Conservation (phyloP, 352 stramenopile genomes). For the Pythium monospermum region DNA sequence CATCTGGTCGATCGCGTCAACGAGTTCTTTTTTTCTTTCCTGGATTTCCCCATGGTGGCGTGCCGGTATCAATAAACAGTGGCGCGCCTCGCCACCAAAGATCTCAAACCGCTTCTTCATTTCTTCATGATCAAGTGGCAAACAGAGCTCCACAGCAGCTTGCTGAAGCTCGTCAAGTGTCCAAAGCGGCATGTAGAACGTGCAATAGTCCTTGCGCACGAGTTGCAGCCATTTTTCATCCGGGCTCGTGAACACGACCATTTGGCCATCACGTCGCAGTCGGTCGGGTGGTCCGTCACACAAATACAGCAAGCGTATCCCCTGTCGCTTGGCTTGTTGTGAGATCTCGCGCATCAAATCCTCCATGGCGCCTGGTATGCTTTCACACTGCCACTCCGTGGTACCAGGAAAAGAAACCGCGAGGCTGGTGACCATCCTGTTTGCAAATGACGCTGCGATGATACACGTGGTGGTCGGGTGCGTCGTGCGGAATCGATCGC, state of each 20-base stretch:
- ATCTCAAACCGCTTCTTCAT: neutral
- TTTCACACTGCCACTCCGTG: too few relatives aligned
- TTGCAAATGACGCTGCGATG: neutral
- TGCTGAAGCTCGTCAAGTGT: constrained; percentile 1
- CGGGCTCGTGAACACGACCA: constrained; percentile 3
- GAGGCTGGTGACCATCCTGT: neutral
- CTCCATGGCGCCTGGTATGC: neutral
- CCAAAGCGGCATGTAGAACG: constrained; percentile 3
- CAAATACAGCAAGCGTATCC: constrained; percentile 1
- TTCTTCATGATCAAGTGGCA: neutral
- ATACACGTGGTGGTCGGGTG: neutral
- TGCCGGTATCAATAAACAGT: too few relatives aligned
- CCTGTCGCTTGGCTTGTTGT: neutral
- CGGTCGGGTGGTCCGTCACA: constrained; percentile 1
- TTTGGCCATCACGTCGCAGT: constrained; percentile 2
- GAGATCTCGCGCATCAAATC: neutral
- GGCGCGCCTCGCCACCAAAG: too few relatives aligned
- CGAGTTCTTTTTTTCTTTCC: too few relatives aligned
- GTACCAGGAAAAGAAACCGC: neutral
- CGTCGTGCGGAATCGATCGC: neutral
- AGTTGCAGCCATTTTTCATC: neutral
- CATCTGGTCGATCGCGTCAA: too few relatives aligned
- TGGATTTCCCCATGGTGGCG: too few relatives aligned
- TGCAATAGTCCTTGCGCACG: neutral
- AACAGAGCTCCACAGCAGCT: neutral